Conservation (phyloP, 768 basidiomycete genomes). For the Tylopilus balloui region DNA sequence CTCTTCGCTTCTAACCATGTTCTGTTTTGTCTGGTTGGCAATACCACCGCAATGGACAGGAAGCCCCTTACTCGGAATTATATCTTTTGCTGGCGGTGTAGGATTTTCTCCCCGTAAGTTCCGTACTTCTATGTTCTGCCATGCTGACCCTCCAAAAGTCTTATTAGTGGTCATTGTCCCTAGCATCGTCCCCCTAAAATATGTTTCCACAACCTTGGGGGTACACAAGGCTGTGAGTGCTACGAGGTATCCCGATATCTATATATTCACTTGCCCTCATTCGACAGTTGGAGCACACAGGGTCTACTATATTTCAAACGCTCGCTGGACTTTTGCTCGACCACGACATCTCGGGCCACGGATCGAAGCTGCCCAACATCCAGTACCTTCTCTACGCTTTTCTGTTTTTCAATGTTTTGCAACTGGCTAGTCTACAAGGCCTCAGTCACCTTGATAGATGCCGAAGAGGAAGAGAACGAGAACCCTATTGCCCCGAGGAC, state of each 20-base stretch:
- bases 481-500: slow-evolving; percentile 15
- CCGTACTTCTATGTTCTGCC: background rate
- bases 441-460: slow-evolving; percentile 46
- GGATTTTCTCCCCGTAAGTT: slow-evolving; percentile 64
- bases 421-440: slow-evolving; percentile 47
- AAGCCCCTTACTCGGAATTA: slow-evolving; percentile 57
- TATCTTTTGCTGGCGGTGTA: slow-evolving; percentile 60
- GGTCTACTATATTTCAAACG: slow-evolving; percentile 68
- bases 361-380: slow-evolving; percentile 19
- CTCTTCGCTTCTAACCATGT: slow-evolving; percentile 56
- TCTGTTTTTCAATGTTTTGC: slow-evolving; percentile 51
- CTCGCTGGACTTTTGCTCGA: slow-evolving; percentile 69
- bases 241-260: background rate
- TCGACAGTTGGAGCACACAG: slow-evolving; percentile 65
- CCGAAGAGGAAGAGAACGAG: slow-evolving; percentile 29
- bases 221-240: slow-evolving; percentile 69
- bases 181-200: slow-evolving; percentile 62
- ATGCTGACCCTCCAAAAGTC: slow-evolving; percentile 38
- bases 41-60: slow-evolving; percentile 54
- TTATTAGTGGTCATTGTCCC: slow-evolving; percentile 73
- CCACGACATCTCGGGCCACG: slow-evolving; percentile 10
- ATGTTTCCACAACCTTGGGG: slow-evolving; percentile 73
- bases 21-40: slow-evolving; percentile 63
- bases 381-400: slow-evolving; percentile 58
- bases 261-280: background rate